These are phyloP conservation scores for Maudiozyma barnettii DNA, from an alignment of 805 yeast genomes.

Conservation along the genomic window DNA sequence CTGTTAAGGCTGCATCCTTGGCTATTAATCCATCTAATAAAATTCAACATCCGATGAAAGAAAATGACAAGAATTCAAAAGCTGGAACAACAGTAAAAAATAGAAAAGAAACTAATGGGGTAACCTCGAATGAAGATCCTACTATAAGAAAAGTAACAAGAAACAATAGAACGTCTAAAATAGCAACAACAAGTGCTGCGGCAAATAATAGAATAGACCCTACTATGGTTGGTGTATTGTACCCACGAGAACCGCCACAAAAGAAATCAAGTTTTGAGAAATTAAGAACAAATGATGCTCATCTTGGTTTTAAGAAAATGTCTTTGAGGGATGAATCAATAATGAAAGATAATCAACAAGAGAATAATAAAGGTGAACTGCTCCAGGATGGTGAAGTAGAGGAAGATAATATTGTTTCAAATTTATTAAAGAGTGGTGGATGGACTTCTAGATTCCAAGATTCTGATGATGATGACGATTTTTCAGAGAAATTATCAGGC, in stretches of 20 bases:
- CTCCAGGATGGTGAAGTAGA: background rate
- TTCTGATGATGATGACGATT: slow-evolving; percentile 51
- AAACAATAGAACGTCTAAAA: slow-evolving; percentile 9
- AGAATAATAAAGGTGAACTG: background rate
- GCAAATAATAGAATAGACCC: slow-evolving; percentile 7
- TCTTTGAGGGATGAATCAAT: slow-evolving; percentile 27
- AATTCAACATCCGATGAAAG: background rate
- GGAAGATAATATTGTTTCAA: background rate
- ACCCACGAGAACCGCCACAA: slow-evolving; percentile 34
- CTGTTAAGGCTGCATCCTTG: background rate
- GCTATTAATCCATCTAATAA: background rate
- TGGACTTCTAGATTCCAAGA: slow-evolving; percentile 47
- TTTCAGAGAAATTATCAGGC: slow-evolving; percentile 4
- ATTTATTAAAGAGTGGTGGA: slow-evolving; percentile 2
- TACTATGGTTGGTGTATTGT: slow-evolving; percentile 13
- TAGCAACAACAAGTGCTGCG: slow-evolving; percentile 4
- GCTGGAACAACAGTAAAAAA: background rate
- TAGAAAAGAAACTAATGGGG: background rate
- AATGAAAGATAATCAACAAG: background rate
- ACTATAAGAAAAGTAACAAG: background rate
- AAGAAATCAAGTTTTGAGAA: slow-evolving; percentile 51
- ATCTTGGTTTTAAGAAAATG: slow-evolving; percentile 32
- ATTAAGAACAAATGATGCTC: slow-evolving; percentile 25
- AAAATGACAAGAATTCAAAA: too few species aligned
- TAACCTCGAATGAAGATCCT: background rate